These are phyloP conservation scores for Castanopsis chinensis DNA, from an alignment of 306 rosid species.

Conservation along the genomic window DNA sequence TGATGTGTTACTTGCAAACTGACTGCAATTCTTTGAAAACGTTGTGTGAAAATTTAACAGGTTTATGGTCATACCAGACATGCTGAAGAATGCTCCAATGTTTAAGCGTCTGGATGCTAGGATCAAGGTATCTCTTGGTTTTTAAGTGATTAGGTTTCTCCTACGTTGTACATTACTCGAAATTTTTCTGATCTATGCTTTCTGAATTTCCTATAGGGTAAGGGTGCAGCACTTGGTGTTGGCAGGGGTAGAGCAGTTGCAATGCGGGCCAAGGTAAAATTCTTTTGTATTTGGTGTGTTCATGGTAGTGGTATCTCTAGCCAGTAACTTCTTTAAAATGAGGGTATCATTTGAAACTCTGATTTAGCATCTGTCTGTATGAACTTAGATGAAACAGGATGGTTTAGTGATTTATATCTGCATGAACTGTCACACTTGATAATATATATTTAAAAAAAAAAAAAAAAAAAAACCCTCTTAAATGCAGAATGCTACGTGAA, in stretches of 20 bases:
- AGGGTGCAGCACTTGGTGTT: conserved; percentile 99
- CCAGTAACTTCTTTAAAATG: not conserved
- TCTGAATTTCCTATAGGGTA: conserved; percentile 65
- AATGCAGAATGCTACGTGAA: not conserved
- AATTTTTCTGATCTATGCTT: conserved; percentile 17
- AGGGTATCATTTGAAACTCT: not conserved
- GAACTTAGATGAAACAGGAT: not conserved
- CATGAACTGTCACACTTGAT: not conserved
- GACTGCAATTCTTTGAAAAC: conserved; percentile 10
- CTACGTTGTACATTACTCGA: not conserved
- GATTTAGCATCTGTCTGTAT: not conserved
- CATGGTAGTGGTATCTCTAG: not conserved
- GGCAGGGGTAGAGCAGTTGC: conserved; percentile 99
- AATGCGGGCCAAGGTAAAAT: conserved; percentile 85
- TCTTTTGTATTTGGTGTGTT: not conserved
- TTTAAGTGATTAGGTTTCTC: conserved; percentile 3
- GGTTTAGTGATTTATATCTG: not conserved
- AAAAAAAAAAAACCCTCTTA: not conserved
- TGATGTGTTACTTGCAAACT: not conserved
- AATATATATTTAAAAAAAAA: not conserved
- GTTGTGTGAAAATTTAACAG: conserved; percentile 34
- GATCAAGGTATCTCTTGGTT: conserved; percentile 61
- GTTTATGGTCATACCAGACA: conserved; percentile 98
- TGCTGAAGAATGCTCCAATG: conserved; percentile 99
- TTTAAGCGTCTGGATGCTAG: conserved; percentile 96